Conservation (phyloP, 1,284 basidiomycete genomes). For the Crocinoboletus sp. region DNA sequence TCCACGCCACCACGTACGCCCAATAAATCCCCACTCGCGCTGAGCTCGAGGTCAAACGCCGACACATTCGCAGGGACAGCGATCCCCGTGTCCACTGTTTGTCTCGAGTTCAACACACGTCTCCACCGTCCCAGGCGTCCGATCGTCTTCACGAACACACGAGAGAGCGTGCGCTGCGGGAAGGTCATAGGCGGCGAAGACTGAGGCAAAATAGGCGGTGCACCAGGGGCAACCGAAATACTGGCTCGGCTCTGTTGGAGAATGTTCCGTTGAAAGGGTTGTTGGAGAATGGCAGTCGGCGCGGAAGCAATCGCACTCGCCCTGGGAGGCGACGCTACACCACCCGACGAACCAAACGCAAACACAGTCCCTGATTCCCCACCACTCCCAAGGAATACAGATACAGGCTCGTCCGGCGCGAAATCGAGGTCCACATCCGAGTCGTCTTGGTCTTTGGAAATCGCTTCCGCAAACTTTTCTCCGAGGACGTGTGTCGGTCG, state of each 20-base stretch:
- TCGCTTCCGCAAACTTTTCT: constrained; percentile 59
- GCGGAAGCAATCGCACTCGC: constrained; percentile 25
- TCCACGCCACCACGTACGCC: constrained; percentile 59
- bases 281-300: constrained; percentile 33
- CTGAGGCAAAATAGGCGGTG: constrained; percentile 31
- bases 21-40: constrained; percentile 52
- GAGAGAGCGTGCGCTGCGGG: constrained; percentile 62
- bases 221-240: constrained; percentile 25
- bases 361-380: constrained; percentile 27
- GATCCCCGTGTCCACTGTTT: constrained; percentile 36
- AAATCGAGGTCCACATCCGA: constrained; percentile 76
- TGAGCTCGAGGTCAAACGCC: constrained; percentile 65
- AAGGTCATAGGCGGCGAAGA: constrained; percentile 46
- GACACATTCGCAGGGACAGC: constrained; percentile 51
- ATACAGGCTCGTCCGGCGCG: constrained; percentile 32
- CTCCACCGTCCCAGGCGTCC: constrained; percentile 79
- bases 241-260: constrained; percentile 36
- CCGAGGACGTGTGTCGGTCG: constrained; percentile 47
- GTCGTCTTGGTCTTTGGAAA: constrained; percentile 49
- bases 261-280: constrained; percentile 39
- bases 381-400: constrained; percentile 29
- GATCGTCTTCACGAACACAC: constrained; percentile 77
- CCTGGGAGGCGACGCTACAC: constrained; percentile 20
- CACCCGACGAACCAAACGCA: constrained; percentile 25
- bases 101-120: constrained; percentile 62